Evolutionary conservation across 441 rosid genomes (phyloP).

Genomic region (Adansonia madagascariensis): DNA sequence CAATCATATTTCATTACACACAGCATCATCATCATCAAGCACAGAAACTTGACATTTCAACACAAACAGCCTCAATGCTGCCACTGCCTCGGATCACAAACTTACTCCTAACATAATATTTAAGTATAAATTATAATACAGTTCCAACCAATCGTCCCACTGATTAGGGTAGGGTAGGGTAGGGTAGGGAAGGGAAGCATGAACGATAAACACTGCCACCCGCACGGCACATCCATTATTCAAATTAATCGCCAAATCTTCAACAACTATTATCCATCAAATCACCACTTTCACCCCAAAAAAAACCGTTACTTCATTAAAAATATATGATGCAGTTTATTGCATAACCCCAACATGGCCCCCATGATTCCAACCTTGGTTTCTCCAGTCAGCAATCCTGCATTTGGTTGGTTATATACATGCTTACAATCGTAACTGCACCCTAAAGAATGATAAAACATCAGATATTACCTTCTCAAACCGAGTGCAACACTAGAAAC

Average conservation of each 20-base stretch:
- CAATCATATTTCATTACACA: too few species aligned
- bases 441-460: not conserved
- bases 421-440: not conserved
- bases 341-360: constrained; percentile 16
- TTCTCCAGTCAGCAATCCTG: constrained; percentile 23
- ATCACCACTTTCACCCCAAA: not conserved
- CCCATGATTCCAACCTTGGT: constrained; percentile 24
- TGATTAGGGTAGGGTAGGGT: not conserved
- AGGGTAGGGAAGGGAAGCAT: not conserved
- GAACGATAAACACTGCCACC: not conserved
- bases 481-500: constrained; percentile 13
- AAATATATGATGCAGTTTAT: constrained; percentile 16
- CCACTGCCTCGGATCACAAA: not conserved
- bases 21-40: too few species aligned
- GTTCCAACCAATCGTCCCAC: not conserved
- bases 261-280: constrained; percentile 1
- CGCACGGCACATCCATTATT: not conserved
- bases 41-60: too few species aligned
- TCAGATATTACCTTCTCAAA: not conserved
- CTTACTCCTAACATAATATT: too few species aligned
- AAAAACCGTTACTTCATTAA: not conserved
- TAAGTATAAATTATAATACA: not conserved
- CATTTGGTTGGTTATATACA: not conserved
- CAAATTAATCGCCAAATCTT: constrained; percentile 9
- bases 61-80: not conserved